Conservation (phyloP, 306 rosid species). For the Glycine latifolia region DNA sequence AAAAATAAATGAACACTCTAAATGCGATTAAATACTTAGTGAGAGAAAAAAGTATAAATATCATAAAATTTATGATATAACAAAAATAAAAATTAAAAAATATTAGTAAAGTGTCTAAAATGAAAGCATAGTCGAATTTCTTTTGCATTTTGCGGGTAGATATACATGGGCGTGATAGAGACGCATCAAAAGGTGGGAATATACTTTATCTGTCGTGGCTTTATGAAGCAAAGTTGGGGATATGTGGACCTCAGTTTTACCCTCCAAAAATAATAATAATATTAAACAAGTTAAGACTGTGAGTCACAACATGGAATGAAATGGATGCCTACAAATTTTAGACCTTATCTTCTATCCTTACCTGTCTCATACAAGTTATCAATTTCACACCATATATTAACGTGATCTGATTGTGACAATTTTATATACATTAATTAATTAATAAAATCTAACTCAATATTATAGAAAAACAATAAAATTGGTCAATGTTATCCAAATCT, state of each 20-base stretch:
- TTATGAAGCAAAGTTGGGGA: slow-evolving; percentile 68
- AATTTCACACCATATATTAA: slow-evolving; percentile 62
- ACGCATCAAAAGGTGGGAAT: slow-evolving; percentile 51
- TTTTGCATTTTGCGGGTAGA: no score
- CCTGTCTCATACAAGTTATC: slow-evolving; percentile 51
- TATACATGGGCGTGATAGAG: background rate
- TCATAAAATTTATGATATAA: no score
- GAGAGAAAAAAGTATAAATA: no score
- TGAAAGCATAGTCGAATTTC: no score
- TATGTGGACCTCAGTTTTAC: slow-evolving; percentile 63
- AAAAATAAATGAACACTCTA: no score
- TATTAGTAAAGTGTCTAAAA: no score
- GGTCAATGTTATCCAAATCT: slow-evolving; percentile 44
- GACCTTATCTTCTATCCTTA: slow-evolving; percentile 79
- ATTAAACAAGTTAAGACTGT: slow-evolving; percentile 28
- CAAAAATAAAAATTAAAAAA: no score
- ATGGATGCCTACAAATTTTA: slow-evolving; percentile 61
- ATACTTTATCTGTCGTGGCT: slow-evolving; percentile 65
- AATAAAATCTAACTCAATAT: background rate
- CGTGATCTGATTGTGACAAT: slow-evolving; percentile 54
- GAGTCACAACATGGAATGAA: slow-evolving; percentile 65
- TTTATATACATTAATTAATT: slow-evolving; percentile 21
- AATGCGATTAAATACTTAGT: no score
- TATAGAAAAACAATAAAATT: background rate
- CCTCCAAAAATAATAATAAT: slow-evolving; percentile 24